A percentile compares a stretch with the other conserved stretches of the same genome.
Conservation (phyloP, 1,284 basidiomycete species). For the Melampsora larici-populina region DNA sequence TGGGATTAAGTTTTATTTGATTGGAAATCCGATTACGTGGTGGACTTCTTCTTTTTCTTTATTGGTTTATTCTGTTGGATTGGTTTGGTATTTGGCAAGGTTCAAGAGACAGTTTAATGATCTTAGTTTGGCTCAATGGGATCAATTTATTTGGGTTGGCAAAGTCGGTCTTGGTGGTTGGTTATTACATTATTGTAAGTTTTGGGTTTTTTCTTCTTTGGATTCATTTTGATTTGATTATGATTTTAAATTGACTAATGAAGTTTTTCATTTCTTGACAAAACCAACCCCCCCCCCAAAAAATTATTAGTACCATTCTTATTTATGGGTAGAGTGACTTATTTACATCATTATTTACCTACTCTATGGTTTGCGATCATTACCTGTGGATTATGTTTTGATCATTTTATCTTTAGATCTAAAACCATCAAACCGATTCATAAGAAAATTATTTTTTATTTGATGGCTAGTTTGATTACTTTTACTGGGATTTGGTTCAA, state of each 20-base stretch:
- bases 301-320: constrained; percentile 92
- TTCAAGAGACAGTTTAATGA: constrained; percentile 84
- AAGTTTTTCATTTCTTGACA: neutral
- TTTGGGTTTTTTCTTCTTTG: constrained; percentile 52
- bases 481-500: constrained; percentile 90
- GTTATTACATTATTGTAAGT: constrained; percentile 82
- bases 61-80: constrained; percentile 60
- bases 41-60: constrained; percentile 75
- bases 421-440: constrained; percentile 63
- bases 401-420: constrained; percentile 83
- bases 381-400: constrained; percentile 82
- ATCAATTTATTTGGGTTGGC: constrained; percentile 86
- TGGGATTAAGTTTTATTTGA: constrained; percentile 86
- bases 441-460: constrained; percentile 70
- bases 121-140: constrained; percentile 76
- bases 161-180: constrained; percentile 90
- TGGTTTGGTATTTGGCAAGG: constrained; percentile 72
- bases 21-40: constrained; percentile 90
- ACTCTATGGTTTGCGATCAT: constrained; percentile 93
- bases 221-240: neutral
- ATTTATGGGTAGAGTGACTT: constrained; percentile 78
- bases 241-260: neutral
- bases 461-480: constrained; percentile 64
- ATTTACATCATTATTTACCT: constrained; percentile 62
- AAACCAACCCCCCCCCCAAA: no score